Percentiles rank a stretch among this genome's conserved stretches.
These are phyloP conservation scores for Fusarium tricinctum DNA, from an alignment of 2,329 filamentous ascomycete genomes.

Conservation along the genomic window DNA sequence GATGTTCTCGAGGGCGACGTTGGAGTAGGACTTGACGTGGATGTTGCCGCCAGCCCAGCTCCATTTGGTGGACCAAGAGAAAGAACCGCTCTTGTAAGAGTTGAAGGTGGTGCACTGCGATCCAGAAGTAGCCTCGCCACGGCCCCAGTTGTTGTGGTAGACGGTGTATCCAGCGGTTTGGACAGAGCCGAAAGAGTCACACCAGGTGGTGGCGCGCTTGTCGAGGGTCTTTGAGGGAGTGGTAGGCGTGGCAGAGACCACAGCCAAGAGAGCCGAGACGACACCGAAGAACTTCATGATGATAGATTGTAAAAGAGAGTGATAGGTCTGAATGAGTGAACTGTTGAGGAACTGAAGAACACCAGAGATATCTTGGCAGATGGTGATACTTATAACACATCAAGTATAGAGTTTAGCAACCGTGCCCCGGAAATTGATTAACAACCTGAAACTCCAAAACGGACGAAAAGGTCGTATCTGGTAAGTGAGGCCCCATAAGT, in stretches of 20 bases:
- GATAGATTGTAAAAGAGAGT: background rate
- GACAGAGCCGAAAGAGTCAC: constrained; percentile 57
- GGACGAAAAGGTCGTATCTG: constrained; percentile 24
- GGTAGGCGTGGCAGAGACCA: constrained; percentile 50
- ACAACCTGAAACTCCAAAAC: constrained; percentile 33
- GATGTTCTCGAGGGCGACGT: constrained; percentile 57
- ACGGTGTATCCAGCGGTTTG: constrained; percentile 60
- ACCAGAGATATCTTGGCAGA: constrained; percentile 10
- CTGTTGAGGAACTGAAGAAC: background rate
- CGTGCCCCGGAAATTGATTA: constrained; percentile 9
- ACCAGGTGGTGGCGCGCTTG: constrained; percentile 55
- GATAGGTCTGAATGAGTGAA: background rate
- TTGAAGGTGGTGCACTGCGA: constrained; percentile 59
- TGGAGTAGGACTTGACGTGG: constrained; percentile 62
- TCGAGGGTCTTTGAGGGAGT: constrained; percentile 47
- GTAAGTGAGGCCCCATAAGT: constrained; percentile 27
- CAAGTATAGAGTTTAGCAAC: background rate
- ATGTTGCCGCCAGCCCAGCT: constrained; percentile 56
- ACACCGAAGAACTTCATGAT: constrained; percentile 46
- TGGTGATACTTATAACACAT: constrained; percentile 12
- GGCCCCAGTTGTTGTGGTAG: constrained; percentile 68
- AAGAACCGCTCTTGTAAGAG: constrained; percentile 51
- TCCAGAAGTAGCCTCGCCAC: constrained; percentile 54
- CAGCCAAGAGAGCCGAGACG: constrained; percentile 50
- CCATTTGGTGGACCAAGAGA: constrained; percentile 60